Evolutionary conservation across 805 yeast species (phyloP).

Genomic region (Nakazawaea wyomingensis): DNA sequence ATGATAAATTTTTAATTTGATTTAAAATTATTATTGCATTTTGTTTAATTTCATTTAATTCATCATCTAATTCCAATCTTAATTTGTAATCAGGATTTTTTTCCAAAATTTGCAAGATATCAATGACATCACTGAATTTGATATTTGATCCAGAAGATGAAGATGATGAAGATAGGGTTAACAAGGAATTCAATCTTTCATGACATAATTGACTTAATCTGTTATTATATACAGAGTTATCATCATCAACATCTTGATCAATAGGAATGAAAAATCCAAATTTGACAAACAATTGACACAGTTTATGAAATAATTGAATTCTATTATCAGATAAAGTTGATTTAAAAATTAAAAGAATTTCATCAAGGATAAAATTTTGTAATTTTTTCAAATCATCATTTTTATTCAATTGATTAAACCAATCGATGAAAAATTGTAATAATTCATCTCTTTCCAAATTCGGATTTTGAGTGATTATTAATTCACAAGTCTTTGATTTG

Average conservation of each 20-base stretch:
- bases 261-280: slow-evolving; percentile 33
- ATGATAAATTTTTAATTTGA: slow-evolving; percentile 28
- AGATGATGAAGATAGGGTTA: slow-evolving; percentile 33
- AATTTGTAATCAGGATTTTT: slow-evolving; percentile 15
- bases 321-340: slow-evolving; percentile 19
- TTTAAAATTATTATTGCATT: slow-evolving; percentile 46
- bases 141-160: slow-evolving; percentile 12
- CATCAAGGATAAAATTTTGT: slow-evolving; percentile 7
- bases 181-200: slow-evolving; percentile 63
- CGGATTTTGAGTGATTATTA: slow-evolving; percentile 24
- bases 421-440: slow-evolving; percentile 13
- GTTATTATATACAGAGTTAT: slow-evolving; percentile 15
- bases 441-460: slow-evolving; percentile 14
- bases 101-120: slow-evolving; percentile 16
- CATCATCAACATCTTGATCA: slow-evolving; percentile 6
- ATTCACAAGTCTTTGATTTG: slow-evolving; percentile 60
- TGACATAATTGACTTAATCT: slow-evolving; percentile 40
- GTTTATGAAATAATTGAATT: neutral
- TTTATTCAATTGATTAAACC: slow-evolving; percentile 12
- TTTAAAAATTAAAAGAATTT: slow-evolving; percentile 2
- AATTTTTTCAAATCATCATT: neutral
- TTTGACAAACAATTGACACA: slow-evolving; percentile 4
- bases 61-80: slow-evolving; percentile 49
- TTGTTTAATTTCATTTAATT: slow-evolving; percentile 40
- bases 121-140: slow-evolving; percentile 12